Evolutionary conservation across 371 early-diverging fungal genomes (phyloP).

Genomic region (Gilbertella persicaria): DNA sequence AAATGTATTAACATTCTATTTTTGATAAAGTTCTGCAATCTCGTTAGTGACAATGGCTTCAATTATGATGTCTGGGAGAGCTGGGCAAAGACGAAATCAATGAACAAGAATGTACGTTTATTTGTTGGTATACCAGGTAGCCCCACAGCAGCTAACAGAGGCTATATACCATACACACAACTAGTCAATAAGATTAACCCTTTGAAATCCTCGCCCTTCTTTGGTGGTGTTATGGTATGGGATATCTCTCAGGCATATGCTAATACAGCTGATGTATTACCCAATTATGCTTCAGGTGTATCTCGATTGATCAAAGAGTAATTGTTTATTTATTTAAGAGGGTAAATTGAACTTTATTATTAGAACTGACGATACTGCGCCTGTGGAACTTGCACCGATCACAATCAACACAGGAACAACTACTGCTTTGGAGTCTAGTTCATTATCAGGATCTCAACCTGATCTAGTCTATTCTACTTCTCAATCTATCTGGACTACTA

Average conservation of each 20-base stretch:
- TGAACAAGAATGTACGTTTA: constrained; percentile 62
- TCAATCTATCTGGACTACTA: not conserved
- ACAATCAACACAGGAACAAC: not conserved
- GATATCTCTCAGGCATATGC: constrained; percentile 53
- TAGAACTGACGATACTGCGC: constrained; percentile 1
- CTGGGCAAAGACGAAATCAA: constrained; percentile 62
- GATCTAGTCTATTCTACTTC: too few species aligned
- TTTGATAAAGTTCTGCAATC: constrained; percentile 23
- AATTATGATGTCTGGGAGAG: constrained; percentile 60
- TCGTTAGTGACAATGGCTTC: constrained; percentile 19
- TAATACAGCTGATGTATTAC: constrained; percentile 28
- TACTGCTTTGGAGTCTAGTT: not conserved
- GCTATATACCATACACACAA: constrained; percentile 37
- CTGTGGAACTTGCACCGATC: constrained; percentile 2
- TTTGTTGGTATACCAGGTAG: constrained; percentile 67
- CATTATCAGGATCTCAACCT: too few species aligned
- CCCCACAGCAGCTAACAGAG: constrained; percentile 41
- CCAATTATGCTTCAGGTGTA: constrained; percentile 24
- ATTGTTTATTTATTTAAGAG: not conserved
- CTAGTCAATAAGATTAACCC: constrained; percentile 26
- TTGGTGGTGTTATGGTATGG: constrained; percentile 75
- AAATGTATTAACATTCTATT: not conserved
- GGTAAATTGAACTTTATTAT: not conserved
- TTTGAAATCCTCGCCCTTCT: constrained; percentile 36
- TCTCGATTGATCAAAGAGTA: constrained; percentile 18